These are phyloP conservation scores for Anthostomella pinea DNA, from an alignment of 2,329 filamentous ascomycete species.

Conservation along the genomic window DNA sequence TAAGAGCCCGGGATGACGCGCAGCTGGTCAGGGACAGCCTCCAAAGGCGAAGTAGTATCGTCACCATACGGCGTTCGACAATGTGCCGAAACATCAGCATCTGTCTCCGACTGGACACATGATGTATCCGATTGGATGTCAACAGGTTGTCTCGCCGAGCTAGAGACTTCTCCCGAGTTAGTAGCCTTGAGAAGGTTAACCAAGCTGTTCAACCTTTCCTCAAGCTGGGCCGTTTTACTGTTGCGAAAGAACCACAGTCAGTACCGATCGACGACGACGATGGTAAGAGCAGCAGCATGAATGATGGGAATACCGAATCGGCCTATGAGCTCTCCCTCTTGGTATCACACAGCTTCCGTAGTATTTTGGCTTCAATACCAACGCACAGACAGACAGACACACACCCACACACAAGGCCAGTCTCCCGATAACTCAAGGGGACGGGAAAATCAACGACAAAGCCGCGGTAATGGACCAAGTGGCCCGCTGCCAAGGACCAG, in stretches of 20 bases:
- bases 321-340: too few relatives aligned
- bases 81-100: conserved; percentile 4
- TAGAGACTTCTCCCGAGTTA: conserved; percentile 17
- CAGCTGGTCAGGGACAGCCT: conserved; percentile 4
- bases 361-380: too few relatives aligned
- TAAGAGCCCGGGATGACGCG: conserved; percentile 40
- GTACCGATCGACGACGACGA: background rate
- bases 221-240: conserved; percentile 49
- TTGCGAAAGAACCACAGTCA: conserved; percentile 1
- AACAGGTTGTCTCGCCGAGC: conserved; percentile 10
- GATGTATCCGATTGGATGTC: conserved; percentile 10
- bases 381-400: too few relatives aligned
- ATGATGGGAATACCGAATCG: too few relatives aligned
- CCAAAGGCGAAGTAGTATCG: conserved; percentile 11
- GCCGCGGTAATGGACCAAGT: too few relatives aligned
- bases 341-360: too few relatives aligned
- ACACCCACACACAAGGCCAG: too few relatives aligned
- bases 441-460: too few relatives aligned
- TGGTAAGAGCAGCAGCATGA: too few relatives aligned
- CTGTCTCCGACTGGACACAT: conserved; percentile 9
- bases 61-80: conserved; percentile 1
- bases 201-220: conserved; percentile 48
- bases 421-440: too few relatives aligned
- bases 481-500: too few relatives aligned
- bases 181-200: conserved; percentile 46